Base-by-base conservation (phyloP, 1,284 basidiomycete species). In the Leccinum angustisporum region DNA sequence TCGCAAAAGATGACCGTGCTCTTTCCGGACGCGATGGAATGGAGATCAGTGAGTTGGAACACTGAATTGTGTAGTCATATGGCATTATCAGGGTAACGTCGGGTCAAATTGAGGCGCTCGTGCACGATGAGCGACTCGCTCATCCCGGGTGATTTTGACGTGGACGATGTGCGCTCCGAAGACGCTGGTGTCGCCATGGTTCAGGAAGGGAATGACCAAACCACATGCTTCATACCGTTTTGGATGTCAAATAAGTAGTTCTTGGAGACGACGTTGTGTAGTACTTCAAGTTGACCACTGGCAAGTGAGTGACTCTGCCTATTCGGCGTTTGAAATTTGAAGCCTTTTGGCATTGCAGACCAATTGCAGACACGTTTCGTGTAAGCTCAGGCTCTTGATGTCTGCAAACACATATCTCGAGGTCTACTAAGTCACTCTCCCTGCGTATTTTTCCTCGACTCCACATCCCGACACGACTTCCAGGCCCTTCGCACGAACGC, bases 91-190 rank as follows among this genome's bases (percentile, higher is more conserved):
- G 74, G 65, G 0, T 91, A 59, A 59, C 13, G 57, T 52, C 34
- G 27, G 21, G 59, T 72, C 31, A 66, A 65, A 33, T 40, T 46
- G 54, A 57, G 11, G 30, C 8, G 14, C 7, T 21, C 6, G 36
- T 40, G 59, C n/a, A 40, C 6, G 60, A 16, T 31, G 8, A 9
- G 25, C 4, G 13, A 75, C 87, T 67, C 70, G 94, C 93, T 93
- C 94, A 72, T 95, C 94, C 65, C 94, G 80, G 18, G 90, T 86
- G 67, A 95, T 93, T 83, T 96, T 96, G 63, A 95, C 91, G 72
- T 95, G 92, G 1, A 90, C 86, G 0, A 92, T 96, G 71, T 95
- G 93, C 5, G 94, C 94, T 5, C 93, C 92, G 72, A 94, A 95
- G 81, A 95, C 92, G 68, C 92, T 92, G 56, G 83, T 80, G 74